Conservation (phyloP, 495 filamentous ascomycete species). For the Acidomyces sp. region DNA sequence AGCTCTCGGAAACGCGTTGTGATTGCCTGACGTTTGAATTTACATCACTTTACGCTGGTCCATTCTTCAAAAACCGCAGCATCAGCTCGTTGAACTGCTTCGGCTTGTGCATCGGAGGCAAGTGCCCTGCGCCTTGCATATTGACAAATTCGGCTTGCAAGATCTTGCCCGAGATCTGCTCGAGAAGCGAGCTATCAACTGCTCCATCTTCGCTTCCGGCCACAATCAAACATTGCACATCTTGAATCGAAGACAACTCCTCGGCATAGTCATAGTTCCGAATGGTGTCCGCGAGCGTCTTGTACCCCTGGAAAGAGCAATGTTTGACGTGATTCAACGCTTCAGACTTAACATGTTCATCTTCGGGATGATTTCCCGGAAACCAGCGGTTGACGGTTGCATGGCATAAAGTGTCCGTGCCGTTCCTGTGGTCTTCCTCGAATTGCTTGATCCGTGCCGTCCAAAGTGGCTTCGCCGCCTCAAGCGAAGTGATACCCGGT, state of each 20-base stretch:
- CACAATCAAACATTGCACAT: conserved; percentile 8
- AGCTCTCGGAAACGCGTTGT: no score
- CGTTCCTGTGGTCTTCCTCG: conserved; percentile 10
- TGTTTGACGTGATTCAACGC: conserved; percentile 14
- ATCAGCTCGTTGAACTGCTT: conserved; percentile 7
- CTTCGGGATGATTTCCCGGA: conserved; percentile 6
- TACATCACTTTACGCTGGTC: no score
- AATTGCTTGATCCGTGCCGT: conserved; percentile 10
- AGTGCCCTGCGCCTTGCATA: conserved; percentile 10
- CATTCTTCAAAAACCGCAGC: conserved; percentile 8
- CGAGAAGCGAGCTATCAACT: neutral
- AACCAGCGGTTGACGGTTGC: conserved; percentile 12
- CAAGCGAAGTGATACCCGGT: conserved; percentile 10
- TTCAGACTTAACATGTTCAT: conserved; percentile 6
- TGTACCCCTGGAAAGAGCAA: conserved; percentile 10
- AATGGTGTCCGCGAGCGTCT: conserved; percentile 11
- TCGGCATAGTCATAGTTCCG: conserved; percentile 11
- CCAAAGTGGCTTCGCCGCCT: conserved; percentile 9
- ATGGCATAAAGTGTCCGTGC: conserved; percentile 5
- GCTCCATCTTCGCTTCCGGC: conserved; percentile 11
- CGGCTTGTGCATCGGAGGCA: conserved; percentile 17
- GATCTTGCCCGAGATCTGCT: conserved; percentile 4
- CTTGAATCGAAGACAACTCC: conserved; percentile 1
- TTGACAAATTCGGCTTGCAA: conserved; percentile 7
- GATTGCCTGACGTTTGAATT: no score